These are phyloP conservation scores for Ascochyta rabiei DNA, from an alignment of 2,329 filamentous ascomycete genomes.

Conservation along the genomic window DNA sequence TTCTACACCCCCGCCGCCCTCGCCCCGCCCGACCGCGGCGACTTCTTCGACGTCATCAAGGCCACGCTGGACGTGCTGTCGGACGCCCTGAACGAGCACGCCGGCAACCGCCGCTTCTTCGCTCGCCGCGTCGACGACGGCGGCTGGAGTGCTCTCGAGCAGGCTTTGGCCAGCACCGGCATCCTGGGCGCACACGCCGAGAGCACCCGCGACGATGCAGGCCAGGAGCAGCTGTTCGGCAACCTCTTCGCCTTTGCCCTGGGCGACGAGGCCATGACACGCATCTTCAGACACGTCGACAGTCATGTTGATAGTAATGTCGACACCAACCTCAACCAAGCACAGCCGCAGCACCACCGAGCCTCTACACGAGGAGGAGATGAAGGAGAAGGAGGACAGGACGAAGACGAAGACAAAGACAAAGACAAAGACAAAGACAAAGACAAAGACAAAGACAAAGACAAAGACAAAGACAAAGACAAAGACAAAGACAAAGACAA, in stretches of 20 bases:
- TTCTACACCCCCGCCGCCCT: slow-evolving; percentile 74
- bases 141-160: slow-evolving; percentile 79
- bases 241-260: slow-evolving; percentile 80
- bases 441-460: no score
- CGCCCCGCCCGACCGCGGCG: slow-evolving; percentile 66
- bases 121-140: slow-evolving; percentile 74
- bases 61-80: slow-evolving; percentile 75
- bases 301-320: no score
- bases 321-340: slow-evolving; percentile 35
- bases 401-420: no score
- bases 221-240: slow-evolving; percentile 77
- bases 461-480: no score
- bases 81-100: slow-evolving; percentile 75
- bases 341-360: slow-evolving; percentile 19
- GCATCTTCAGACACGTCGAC: slow-evolving; percentile 62
- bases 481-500: no score
- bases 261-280: slow-evolving; percentile 75
- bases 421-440: no score
- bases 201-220: slow-evolving; percentile 43
- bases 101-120: slow-evolving; percentile 89
- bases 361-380: slow-evolving; percentile 1
- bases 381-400: no score
- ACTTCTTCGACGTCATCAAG: slow-evolving; percentile 72
- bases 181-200: slow-evolving; percentile 45
- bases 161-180: slow-evolving; percentile 72